Percentiles rank a stretch among this genome's conserved stretches.
phyloP scores from a whole-genome alignment of 805 yeast genomes.

The Candida golubevii region DNA sequence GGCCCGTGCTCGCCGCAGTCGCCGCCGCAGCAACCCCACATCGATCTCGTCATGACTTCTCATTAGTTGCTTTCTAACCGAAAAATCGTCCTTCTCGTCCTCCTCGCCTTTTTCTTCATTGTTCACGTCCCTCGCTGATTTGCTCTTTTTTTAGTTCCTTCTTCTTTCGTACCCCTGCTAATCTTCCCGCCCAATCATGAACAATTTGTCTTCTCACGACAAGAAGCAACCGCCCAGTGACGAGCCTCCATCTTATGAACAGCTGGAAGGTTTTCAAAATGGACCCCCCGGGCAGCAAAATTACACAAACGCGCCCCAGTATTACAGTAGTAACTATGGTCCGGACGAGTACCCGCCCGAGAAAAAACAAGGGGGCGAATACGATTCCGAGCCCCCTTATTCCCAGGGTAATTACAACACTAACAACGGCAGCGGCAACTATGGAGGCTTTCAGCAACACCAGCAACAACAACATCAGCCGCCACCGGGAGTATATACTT shows the following conservation, averaged over 20 bases:
- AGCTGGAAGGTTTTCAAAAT: conserved; percentile 11
- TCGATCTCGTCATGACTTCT: too few species aligned
- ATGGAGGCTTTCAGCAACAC: neutral
- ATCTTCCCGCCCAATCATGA: neutral
- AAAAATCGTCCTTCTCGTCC: too few species aligned
- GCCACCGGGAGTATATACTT: conserved; percentile 18
- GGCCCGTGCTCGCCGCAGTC: too few species aligned
- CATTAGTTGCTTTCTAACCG: too few species aligned
- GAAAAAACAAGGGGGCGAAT: neutral
- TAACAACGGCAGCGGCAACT: neutral
- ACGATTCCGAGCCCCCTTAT: neutral
- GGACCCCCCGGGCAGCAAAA: neutral
- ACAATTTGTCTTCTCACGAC: conserved; percentile 1
- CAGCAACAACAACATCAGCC: neutral
- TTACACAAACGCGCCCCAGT: conserved; percentile 1
- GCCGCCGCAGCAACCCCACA: too few species aligned
- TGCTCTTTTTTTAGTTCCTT: too few species aligned
- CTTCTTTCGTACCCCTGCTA: too few species aligned
- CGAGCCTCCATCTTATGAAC: conserved; percentile 17
- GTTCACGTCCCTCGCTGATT: too few species aligned
- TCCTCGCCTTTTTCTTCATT: too few species aligned
- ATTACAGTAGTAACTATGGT: conserved; percentile 8
- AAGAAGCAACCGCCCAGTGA: conserved; percentile 1
- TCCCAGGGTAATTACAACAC: neutral
- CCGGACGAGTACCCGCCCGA: conserved; percentile 17